These are phyloP conservation scores for Platanthera zijinensis DNA, from an alignment of 106 monocot genomes.

Conservation along the genomic window DNA sequence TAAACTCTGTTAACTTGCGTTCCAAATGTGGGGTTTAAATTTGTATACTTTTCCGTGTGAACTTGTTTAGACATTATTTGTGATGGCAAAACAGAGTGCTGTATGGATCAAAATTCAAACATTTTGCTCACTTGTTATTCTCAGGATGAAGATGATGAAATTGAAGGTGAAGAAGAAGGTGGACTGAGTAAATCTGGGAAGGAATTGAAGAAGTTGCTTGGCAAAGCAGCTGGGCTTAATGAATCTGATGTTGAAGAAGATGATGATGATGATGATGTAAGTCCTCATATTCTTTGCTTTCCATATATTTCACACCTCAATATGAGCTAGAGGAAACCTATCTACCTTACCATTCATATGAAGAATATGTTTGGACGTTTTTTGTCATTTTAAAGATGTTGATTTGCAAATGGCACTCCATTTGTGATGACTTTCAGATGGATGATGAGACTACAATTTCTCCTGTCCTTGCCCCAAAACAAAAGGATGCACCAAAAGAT, in stretches of 20 bases:
- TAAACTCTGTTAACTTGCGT: not conserved
- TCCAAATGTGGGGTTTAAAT: not conserved
- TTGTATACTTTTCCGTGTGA: not conserved
- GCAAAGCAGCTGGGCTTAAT: slow-evolving; percentile 70
- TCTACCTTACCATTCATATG: not conserved
- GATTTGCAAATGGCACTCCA: slow-evolving; percentile 1
- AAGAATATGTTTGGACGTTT: not conserved
- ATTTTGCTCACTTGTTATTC: slow-evolving; percentile 8
- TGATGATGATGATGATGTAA: slow-evolving; percentile 87
- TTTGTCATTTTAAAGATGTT: not conserved
- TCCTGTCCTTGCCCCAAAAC: slow-evolving; percentile 86
- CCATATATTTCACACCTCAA: not conserved
- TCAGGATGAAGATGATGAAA: slow-evolving; percentile 95
- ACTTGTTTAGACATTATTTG: not conserved
- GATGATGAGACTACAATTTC: slow-evolving; percentile 77
- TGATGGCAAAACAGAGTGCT: not conserved
- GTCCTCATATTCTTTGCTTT: slow-evolving; percentile 9
- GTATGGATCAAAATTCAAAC: not conserved
- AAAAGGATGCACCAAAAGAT: slow-evolving; percentile 67
- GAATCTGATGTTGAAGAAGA: slow-evolving; percentile 91
- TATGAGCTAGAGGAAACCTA: not conserved
- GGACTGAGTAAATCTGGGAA: slow-evolving; percentile 92
- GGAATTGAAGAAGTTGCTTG: slow-evolving; percentile 96
- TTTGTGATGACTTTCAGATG: slow-evolving; percentile 26
- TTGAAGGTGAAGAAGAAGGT: slow-evolving; percentile 74